Evolutionary conservation across 306 rosid species (phyloP).

Genomic region (Astragalus membranaceus): DNA sequence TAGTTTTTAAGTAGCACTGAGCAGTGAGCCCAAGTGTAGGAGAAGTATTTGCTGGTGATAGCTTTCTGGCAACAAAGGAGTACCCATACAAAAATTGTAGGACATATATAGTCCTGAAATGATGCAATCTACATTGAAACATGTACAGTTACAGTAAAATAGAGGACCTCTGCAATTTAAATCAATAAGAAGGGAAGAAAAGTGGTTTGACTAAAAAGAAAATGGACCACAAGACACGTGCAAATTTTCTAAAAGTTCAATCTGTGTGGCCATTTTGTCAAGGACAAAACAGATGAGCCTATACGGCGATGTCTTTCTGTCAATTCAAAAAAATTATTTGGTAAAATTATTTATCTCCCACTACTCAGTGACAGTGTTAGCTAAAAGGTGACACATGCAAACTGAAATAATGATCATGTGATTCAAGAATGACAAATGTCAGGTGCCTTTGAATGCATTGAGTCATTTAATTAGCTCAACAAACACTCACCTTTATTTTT

Average conservation of each 20-base stretch:
- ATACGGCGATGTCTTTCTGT: background rate
- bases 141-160: conserved; percentile 7
- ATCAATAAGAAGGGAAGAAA: background rate
- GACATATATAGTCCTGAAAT: background rate
- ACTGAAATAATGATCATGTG: conserved; percentile 10
- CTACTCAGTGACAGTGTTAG: background rate
- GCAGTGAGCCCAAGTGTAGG: background rate
- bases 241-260: conserved; percentile 8
- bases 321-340: conserved; percentile 7
- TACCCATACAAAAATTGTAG: background rate
- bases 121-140: conserved; percentile 4
- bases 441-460: background rate
- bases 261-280: background rate
- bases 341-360: background rate
- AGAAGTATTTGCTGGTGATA: background rate
- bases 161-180: background rate
- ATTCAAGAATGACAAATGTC: background rate
- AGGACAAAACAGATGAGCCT: conserved; percentile 20
- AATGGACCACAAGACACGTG: conserved; percentile 19
- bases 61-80: conserved; percentile 10
- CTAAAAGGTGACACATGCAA: background rate
- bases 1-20: background rate
- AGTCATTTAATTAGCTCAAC: background rate
- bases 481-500: background rate
- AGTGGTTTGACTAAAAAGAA: conserved; percentile 11